Base-by-base conservation (phyloP, 2,329 filamentous ascomycete genomes). In the Bipolaris zeicola region DNA sequence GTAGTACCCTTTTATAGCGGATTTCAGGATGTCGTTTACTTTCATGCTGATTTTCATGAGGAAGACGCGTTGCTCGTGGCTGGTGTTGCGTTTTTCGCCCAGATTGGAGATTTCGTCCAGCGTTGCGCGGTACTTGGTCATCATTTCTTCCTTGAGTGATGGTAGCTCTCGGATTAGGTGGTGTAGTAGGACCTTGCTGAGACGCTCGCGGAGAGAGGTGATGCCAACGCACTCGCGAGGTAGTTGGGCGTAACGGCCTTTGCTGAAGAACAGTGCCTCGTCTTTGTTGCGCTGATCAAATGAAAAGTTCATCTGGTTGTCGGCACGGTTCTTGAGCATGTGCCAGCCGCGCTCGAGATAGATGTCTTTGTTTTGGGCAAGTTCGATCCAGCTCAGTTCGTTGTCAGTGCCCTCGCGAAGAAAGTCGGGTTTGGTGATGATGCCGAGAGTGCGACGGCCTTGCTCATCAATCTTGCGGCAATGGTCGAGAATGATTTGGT, bases 401-500 rank as follows among this genome's bases (percentile, higher is more conserved):
- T 78, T 76, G 0, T 85, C 79, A 4, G 77, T 76, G 0, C 76
- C 78, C 0, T 70, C 50, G 0, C 62, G 64, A 0, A 82, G 67
- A 3, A 71, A 68, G 57, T 87, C 84, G 0, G 82, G 81, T 63
- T 86, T 87, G 0, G 84, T 87, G 52, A 87, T 80, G 52, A 87
- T 80, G 0, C 84, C 82, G 0, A 87, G 70, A 0, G 84, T 87
- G 1, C 84, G 79, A 2, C 70, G 59, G 13, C 77, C 75, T 0
- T 75, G 61, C 1, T 73, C 72, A 58, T 86, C 83, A 28, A 84
- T 78, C 39, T 74, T 63, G 16, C 76, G 73, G 2, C 77, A 79
- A 11, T 79, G 81, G 11, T 82, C 77, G 0, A 85, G 73, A 4
- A 90, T 81, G 8, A 80, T 75, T 63, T 90, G 87, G 31, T 86